These are phyloP conservation scores for Blepharisma japonicum DNA, from an alignment of 73 alveolate species.

Conservation along the genomic window DNA sequence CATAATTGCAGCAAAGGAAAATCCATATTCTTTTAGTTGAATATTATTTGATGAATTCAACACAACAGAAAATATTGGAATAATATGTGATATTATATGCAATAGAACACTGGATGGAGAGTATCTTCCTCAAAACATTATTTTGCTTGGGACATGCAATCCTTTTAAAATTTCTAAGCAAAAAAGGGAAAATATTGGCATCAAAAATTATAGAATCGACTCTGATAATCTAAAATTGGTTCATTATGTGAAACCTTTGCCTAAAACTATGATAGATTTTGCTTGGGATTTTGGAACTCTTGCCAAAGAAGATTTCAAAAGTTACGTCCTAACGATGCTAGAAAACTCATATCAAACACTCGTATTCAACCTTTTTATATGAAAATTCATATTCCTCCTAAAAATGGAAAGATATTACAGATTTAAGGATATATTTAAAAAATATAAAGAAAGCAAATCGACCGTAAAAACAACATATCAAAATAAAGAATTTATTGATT, in stretches of 20 bases:
- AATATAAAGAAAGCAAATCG: no score
- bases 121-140: conserved; percentile 42
- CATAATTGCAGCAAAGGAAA: no score
- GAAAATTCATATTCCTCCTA: no score
- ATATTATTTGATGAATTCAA: conserved; percentile 71
- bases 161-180: conserved; percentile 19
- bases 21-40: no score
- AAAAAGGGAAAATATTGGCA: background rate
- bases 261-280: background rate
- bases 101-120: conserved; percentile 47
- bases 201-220: no score
- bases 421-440: no score
- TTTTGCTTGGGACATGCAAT: conserved; percentile 61
- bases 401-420: no score
- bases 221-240: background rate
- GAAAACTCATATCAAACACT: no score
- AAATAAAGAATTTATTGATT: no score
- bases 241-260: conserved; percentile 13
- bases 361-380: no score
- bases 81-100: conserved; percentile 59
- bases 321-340: background rate
- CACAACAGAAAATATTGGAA: conserved; percentile 54
- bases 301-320: background rate
- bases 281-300: conserved; percentile 28
- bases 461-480: no score